A percentile compares a stretch with the other conserved stretches of the same genome.
These are phyloP conservation scores for Penicillium sp. DNA, from an alignment of 2,329 filamentous ascomycete species.

Conservation along the genomic window DNA sequence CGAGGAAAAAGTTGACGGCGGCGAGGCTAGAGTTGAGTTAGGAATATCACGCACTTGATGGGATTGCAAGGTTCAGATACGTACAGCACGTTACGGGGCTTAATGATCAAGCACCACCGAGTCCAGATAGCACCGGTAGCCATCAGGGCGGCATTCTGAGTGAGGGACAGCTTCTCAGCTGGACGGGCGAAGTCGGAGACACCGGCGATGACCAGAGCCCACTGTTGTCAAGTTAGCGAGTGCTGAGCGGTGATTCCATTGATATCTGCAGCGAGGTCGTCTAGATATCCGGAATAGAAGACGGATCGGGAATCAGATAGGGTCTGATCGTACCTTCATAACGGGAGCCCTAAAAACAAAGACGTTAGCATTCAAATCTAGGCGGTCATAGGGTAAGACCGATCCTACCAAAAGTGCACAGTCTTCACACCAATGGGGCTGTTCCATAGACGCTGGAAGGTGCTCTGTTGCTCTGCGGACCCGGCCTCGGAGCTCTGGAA, in stretches of 20 bases:
- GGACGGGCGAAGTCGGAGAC: constrained; percentile 87
- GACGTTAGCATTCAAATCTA: constrained; percentile 11
- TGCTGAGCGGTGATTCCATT: too few relatives aligned
- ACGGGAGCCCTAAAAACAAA: constrained; percentile 63
- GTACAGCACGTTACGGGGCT: constrained; percentile 82
- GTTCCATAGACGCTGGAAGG: constrained; percentile 74
- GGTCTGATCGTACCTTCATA: constrained; percentile 61
- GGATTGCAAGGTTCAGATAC: constrained; percentile 31
- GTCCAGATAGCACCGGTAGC: constrained; percentile 96
- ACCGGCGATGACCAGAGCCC: constrained; percentile 87
- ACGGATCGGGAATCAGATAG: constrained; percentile 2
- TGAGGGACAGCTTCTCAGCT: constrained; percentile 84
- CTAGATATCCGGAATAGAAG: neutral
- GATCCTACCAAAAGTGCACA: constrained; percentile 85
- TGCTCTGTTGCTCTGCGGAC: constrained; percentile 42
- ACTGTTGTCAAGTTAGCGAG: constrained; percentile 48
- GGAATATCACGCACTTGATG: neutral
- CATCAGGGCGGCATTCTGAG: constrained; percentile 84
- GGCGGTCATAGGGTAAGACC: too few relatives aligned
- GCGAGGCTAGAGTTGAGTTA: constrained; percentile 59
- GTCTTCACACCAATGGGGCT: constrained; percentile 80
- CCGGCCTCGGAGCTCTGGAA: constrained; percentile 63
- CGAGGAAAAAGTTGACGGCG: constrained; percentile 97
- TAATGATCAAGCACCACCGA: constrained; percentile 96
- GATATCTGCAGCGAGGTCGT: too few relatives aligned